Conservation (phyloP, 2,329 filamentous ascomycete genomes). For the Aureobasidium zeae region DNA sequence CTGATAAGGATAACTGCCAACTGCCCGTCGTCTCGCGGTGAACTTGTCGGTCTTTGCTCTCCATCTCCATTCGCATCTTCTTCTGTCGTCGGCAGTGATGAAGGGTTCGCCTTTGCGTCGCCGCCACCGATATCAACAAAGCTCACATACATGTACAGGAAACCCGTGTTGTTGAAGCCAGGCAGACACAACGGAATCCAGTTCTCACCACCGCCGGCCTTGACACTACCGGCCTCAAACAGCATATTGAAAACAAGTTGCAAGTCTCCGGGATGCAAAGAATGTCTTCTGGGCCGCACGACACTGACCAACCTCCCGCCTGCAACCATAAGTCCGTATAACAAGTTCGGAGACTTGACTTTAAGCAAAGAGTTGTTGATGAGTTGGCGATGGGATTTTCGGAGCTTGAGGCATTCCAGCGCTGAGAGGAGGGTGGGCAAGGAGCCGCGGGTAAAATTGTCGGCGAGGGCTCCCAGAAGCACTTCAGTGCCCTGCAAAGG, state of each 20-base stretch:
- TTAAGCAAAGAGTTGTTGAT: constrained; percentile 87
- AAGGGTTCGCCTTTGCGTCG: background rate
- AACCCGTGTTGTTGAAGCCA: constrained; percentile 93
- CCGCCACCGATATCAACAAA: constrained; percentile 57
- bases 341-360: constrained; percentile 62
- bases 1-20: constrained; percentile 92
- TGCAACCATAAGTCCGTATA: constrained; percentile 90
- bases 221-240: constrained; percentile 87
- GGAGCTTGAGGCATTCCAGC: constrained; percentile 83
- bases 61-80: background rate
- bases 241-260: constrained; percentile 99
- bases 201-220: constrained; percentile 86
- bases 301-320: constrained; percentile 91
- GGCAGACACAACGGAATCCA: constrained; percentile 96
- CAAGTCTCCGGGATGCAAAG: constrained; percentile 86
- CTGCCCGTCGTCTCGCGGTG: constrained; percentile 48
- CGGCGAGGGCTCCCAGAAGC: constrained; percentile 80
- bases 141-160: constrained; percentile 98
- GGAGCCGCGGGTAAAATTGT: constrained; percentile 89
- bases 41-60: constrained; percentile 25
- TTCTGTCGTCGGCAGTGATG: too few relatives aligned
- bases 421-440: constrained; percentile 81
- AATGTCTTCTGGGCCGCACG: constrained; percentile 86
- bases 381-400: constrained; percentile 73
- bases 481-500: constrained; percentile 87